Percentiles rank a stretch among this genome's conserved stretches.
These are phyloP conservation scores for Podaxis sp. DNA, from an alignment of 768 basidiomycete genomes.

Conservation along the genomic window DNA sequence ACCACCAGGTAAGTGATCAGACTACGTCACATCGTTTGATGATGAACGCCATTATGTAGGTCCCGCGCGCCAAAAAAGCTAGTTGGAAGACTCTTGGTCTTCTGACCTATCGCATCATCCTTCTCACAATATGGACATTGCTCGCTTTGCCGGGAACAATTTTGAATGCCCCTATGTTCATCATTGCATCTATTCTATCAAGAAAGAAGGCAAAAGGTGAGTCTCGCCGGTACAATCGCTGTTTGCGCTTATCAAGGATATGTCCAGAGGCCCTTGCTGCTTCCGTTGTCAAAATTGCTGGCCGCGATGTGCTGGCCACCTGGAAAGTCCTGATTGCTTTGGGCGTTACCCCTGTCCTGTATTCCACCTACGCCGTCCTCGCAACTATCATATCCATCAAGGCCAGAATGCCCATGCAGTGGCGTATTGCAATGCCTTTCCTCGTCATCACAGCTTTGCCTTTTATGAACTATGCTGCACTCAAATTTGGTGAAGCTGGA, in stretches of 20 bases:
- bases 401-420: conserved; percentile 58
- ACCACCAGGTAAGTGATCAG: conserved; percentile 73
- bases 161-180: conserved; percentile 91
- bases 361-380: conserved; percentile 77
- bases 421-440: conserved; percentile 75
- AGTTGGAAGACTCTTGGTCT: conserved; percentile 86
- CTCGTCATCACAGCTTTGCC: conserved; percentile 73
- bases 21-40: background rate
- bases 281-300: conserved; percentile 92
- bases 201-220: conserved; percentile 84
- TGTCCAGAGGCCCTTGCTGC: conserved; percentile 88
- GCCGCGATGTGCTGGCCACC: conserved; percentile 93
- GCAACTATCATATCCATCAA: conserved; percentile 73
- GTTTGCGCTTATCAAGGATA: background rate
- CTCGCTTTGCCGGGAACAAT: conserved; percentile 90
- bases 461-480: conserved; percentile 86
- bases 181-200: conserved; percentile 86
- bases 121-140: conserved; percentile 78
- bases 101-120: conserved; percentile 74
- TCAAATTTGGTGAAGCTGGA: conserved; percentile 97
- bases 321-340: conserved; percentile 97
- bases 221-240: background rate
- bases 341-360: conserved; percentile 85
- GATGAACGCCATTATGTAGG: conserved; percentile 39
- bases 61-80: conserved; percentile 83